Conservation (phyloP, 352 stramenopile species). For the Globisporangium recalcitrans region DNA sequence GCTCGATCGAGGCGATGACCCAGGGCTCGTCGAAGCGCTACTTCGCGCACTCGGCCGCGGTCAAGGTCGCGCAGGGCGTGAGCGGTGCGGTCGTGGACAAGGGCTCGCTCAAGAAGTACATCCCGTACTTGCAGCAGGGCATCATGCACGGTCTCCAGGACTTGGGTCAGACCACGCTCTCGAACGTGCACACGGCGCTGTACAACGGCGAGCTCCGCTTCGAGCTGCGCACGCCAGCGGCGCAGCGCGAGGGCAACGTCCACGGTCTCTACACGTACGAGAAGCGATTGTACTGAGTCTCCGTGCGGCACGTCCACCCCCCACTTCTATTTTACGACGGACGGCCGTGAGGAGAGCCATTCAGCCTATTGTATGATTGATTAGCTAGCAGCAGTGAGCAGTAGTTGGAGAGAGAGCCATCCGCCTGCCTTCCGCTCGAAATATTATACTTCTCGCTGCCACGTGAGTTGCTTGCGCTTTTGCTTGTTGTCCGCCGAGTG, state of each 20-base stretch:
- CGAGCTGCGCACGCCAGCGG: constrained; percentile 97
- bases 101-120: constrained; percentile 97
- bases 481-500: neutral
- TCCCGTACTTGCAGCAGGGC: constrained; percentile 98
- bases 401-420: neutral
- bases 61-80: constrained; percentile 99
- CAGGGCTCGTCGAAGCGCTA: constrained; percentile 94
- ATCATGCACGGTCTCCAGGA: constrained; percentile 99
- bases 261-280: constrained; percentile 98
- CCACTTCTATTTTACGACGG: constrained; percentile 10
- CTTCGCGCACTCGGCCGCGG: constrained; percentile 83
- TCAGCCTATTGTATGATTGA: neutral
- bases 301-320: neutral
- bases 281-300: constrained; percentile 83
- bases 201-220: constrained; percentile 89
- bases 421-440: neutral
- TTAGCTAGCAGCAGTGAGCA: neutral
- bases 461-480: constrained; percentile 1
- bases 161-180: constrained; percentile 90
- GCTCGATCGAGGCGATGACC: constrained; percentile 98
- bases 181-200: constrained; percentile 79
- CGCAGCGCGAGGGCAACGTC: constrained; percentile 98
- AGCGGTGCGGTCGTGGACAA: constrained; percentile 99
- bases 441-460: constrained; percentile 15
- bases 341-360: neutral